Evolutionary conservation across 352 stramenopile genomes (phyloP).

Genomic region (Phytophthora megakarya): DNA sequence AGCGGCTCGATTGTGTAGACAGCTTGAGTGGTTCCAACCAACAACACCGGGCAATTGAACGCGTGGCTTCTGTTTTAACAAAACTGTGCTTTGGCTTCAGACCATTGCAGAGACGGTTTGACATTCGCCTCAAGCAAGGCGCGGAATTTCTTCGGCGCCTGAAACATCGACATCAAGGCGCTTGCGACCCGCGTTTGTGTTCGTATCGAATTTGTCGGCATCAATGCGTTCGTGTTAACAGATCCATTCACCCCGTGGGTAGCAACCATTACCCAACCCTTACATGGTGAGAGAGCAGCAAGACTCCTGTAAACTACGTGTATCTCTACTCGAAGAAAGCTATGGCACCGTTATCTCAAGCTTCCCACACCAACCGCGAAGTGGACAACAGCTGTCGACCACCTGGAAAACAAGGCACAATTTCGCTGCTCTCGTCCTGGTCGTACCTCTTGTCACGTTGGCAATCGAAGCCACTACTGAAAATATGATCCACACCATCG

Average conservation of each 20-base stretch:
- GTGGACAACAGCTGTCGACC: conserved; percentile 17
- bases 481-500: conserved; percentile 7
- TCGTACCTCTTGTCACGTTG: conserved; percentile 8
- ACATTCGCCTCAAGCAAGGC: neutral
- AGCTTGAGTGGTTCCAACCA: neutral
- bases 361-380: neutral
- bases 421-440: conserved; percentile 21
- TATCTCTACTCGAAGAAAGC: conserved; percentile 2
- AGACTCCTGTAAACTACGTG: conserved; percentile 1
- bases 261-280: too few relatives aligned
- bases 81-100: neutral
- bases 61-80: neutral
- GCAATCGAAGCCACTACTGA: conserved; percentile 29
- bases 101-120: conserved; percentile 10
- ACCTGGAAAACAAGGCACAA: conserved; percentile 6
- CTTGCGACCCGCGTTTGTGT: neutral
- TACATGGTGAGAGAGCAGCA: neutral
- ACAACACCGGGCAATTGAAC: neutral
- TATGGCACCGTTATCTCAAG: neutral
- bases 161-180: neutral
- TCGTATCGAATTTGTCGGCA: neutral
- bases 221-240: conserved; percentile 4
- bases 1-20: conserved; percentile 2
- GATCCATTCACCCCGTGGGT: too few relatives aligned
- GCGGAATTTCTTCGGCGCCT: conserved; percentile 10